Conservation (phyloP, 352 stramenopile genomes). For the Globisporangium heterothallicum region DNA sequence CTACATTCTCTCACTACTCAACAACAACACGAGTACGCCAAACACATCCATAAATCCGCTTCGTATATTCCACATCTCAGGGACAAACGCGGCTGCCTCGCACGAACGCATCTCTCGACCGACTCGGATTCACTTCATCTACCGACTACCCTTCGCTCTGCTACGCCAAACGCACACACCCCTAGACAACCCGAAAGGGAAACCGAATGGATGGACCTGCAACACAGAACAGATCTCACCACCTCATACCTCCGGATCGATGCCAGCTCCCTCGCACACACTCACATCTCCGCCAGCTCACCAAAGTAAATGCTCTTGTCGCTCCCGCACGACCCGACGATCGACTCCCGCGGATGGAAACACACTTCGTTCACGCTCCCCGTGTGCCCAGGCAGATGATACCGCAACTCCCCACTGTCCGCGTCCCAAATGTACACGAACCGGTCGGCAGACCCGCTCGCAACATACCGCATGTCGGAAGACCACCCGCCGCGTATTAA, state of each 20-base stretch:
- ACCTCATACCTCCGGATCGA: background rate
- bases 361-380: slow-evolving; percentile 92
- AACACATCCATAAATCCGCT: no score
- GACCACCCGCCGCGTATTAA: slow-evolving; percentile 92
- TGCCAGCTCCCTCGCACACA: slow-evolving; percentile 15
- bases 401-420: slow-evolving; percentile 86
- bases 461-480: slow-evolving; percentile 80
- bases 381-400: slow-evolving; percentile 91
- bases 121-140: no score
- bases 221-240: background rate
- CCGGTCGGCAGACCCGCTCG: slow-evolving; percentile 85
- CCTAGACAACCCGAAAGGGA: no score
- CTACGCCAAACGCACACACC: no score
- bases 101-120: no score
- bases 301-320: slow-evolving; percentile 87
- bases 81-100: no score
- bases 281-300: slow-evolving; percentile 56
- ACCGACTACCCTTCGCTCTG: no score
- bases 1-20: no score
- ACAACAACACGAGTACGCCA: no score
- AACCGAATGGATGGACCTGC: background rate
- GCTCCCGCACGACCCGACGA: slow-evolving; percentile 79
- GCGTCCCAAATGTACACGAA: slow-evolving; percentile 96
- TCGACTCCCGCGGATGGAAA: slow-evolving; percentile 86
- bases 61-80: no score